Base-by-base conservation (phyloP, 805 yeast species). In the Yarrowia divulgata region DNA sequence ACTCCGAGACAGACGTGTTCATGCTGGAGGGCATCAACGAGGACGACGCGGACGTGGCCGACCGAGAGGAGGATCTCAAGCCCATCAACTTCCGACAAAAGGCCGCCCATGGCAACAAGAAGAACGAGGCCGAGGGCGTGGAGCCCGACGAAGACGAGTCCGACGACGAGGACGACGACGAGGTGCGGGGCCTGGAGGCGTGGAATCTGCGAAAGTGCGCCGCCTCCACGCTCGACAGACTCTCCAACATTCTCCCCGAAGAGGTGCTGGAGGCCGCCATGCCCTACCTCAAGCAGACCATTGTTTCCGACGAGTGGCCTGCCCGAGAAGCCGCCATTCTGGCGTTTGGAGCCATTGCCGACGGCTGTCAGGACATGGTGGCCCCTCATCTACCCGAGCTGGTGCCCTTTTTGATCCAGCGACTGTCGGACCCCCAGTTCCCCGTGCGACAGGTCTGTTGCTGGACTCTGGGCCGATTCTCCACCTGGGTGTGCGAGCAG, bases 131-230 rank as follows among this genome's bases (percentile, higher is more conserved):
- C 14, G 78, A 72, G 9, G 81, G 76, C 19, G 81, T 79, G 23
- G 85, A 80, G 45, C 83, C 79, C 29, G 87, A 84, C 10, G 87
- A 84, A 16, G 88, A 85, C 50, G 88, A 84, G 37, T 89, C 85
- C 14, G 91, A 86, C 16, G 91, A 86, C 34, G 94, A 87, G 39
- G 95, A 88, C 12, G 93, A 87, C 37, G 92, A 87, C 62, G 90
- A 85, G 67, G 90, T 84, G 62, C 88, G 84, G 69, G 87, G 85
- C 45, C 83, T 87, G 57, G 86, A 88, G 43, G 91, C 88, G 73
- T 95, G 99, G 99, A 92, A 88, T 74, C 79, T 95, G 70, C 85
- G 99, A 75, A 94, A 94, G 79, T 94, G 98, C 78, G 84, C 97
- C 5, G 98, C 98, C 3, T 95, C 98, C 4, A 90, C 98, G 0